Conservation (phyloP, 176 grass and related monocot genomes). For the Juncus inflexus region DNA sequence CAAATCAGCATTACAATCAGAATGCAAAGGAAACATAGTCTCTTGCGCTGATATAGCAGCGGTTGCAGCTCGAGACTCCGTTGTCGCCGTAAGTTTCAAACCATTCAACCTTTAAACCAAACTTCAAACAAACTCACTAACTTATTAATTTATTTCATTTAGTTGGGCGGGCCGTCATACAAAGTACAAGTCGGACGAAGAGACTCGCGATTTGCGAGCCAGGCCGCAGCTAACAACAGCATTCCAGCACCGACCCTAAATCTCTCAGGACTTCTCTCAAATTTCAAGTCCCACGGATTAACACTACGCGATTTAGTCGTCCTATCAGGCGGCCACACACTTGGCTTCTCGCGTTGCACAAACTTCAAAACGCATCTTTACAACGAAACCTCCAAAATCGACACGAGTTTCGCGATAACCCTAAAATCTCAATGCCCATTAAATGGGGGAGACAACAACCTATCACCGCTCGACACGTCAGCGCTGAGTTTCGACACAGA, state of each 20-base stretch:
- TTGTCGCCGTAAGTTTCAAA: constrained; percentile 31
- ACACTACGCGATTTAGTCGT: constrained; percentile 27
- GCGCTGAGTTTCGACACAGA: constrained; percentile 19
- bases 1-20: constrained; percentile 26
- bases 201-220: constrained; percentile 32
- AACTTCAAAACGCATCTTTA: constrained; percentile 29
- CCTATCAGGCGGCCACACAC: constrained; percentile 37
- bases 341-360: constrained; percentile 38
- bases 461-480: constrained; percentile 25
- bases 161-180: constrained; percentile 38
- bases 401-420: constrained; percentile 14
- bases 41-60: constrained; percentile 47
- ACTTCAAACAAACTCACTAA: background rate
- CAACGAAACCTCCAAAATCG: constrained; percentile 36
- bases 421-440: constrained; percentile 28
- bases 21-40: constrained; percentile 31
- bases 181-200: constrained; percentile 28
- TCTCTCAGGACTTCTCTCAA: constrained; percentile 29
- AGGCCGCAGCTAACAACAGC: constrained; percentile 29
- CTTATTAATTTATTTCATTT: background rate
- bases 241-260: constrained; percentile 29
- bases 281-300: constrained; percentile 36
- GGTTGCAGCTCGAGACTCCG: constrained; percentile 36
- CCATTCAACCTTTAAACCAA: background rate
- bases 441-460: constrained; percentile 32